A percentile compares a stretch with the other conserved stretches of the same genome.
Evolutionary conservation across 768 basidiomycete species (phyloP).

Genomic region (Collybia mongolica): DNA sequence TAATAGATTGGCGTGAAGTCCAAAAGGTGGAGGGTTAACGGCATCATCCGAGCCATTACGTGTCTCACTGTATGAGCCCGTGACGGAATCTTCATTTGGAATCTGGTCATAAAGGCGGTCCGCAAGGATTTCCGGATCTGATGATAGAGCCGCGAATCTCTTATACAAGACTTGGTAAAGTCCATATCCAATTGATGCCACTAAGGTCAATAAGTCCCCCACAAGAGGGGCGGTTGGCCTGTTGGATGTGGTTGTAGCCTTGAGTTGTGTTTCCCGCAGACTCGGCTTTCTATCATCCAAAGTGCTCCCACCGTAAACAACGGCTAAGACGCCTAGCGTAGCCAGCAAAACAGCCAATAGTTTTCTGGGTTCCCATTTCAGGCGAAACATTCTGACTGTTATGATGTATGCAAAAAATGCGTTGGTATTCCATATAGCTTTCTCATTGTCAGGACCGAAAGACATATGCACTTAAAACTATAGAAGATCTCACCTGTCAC

Average conservation of each 20-base stretch:
- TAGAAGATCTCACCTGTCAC: constrained; percentile 54
- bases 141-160: constrained; percentile 67
- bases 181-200: constrained; percentile 71
- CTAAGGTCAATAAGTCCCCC: constrained; percentile 73
- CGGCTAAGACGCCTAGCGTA: constrained; percentile 73
- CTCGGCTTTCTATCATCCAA: constrained; percentile 13
- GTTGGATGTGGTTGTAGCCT: constrained; percentile 10
- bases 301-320: constrained; percentile 76
- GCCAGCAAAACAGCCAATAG: constrained; percentile 77
- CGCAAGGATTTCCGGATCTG: constrained; percentile 51
- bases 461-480: constrained; percentile 5
- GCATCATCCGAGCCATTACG: constrained; percentile 22
- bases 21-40: constrained; percentile 70
- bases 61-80: constrained; percentile 10
- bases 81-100: constrained; percentile 25
- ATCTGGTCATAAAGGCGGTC: constrained; percentile 41
- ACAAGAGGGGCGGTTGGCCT: constrained; percentile 55
- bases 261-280: constrained; percentile 8
- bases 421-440: constrained; percentile 83
- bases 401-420: constrained; percentile 92
- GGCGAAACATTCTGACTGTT: constrained; percentile 66
- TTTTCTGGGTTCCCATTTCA: constrained; percentile 62
- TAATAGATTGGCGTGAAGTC: constrained; percentile 80
- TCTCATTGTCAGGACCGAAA: constrained; percentile 10
- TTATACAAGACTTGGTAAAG: constrained; percentile 88